These are phyloP conservation scores for Antrodiella citrinella DNA, from an alignment of 768 basidiomycete species.

Conservation along the genomic window DNA sequence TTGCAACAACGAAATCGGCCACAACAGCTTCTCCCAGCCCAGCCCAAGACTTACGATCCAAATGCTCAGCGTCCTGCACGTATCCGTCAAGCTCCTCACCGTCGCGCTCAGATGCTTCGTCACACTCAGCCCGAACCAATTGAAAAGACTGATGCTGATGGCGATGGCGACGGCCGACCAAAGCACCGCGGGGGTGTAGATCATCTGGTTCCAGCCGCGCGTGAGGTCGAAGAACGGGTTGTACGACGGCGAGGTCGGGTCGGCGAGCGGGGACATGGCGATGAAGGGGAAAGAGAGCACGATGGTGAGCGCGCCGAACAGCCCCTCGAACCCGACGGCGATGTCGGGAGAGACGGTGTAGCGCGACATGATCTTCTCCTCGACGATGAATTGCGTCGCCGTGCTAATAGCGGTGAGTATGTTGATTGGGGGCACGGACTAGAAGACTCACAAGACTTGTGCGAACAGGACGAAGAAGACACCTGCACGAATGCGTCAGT, in stretches of 20 bases:
- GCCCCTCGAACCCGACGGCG: slow-evolving; percentile 91
- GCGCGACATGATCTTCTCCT: slow-evolving; percentile 84
- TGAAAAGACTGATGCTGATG: slow-evolving; percentile 47
- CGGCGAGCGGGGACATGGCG: slow-evolving; percentile 55
- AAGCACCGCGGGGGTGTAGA: slow-evolving; percentile 56
- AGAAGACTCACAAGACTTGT: slow-evolving; percentile 73
- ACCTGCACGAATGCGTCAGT: slow-evolving; percentile 36
- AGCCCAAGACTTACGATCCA: slow-evolving; percentile 87
- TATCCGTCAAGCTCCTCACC: slow-evolving; percentile 85
- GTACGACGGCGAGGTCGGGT: slow-evolving; percentile 44
- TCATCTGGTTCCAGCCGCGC: slow-evolving; percentile 85
- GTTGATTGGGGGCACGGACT: slow-evolving; percentile 7
- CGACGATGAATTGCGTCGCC: slow-evolving; percentile 75
- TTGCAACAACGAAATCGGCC: slow-evolving; percentile 77
- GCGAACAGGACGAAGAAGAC: slow-evolving; percentile 90
- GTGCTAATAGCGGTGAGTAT: slow-evolving; percentile 40
- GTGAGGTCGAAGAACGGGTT: slow-evolving; percentile 72
- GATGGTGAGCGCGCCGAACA: slow-evolving; percentile 82
- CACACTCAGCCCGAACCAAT: slow-evolving; percentile 78
- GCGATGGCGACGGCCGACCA: slow-evolving; percentile 40
- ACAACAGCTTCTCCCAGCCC: slow-evolving; percentile 84
- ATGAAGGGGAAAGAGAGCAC: slow-evolving; percentile 74
- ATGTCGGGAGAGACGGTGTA: slow-evolving; percentile 85
- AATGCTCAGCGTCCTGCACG: slow-evolving; percentile 91
- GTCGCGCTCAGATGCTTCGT: slow-evolving; percentile 93